These are phyloP conservation scores for Bonia amplexicaulis DNA, from an alignment of 176 grass and related monocot species.

Conservation along the genomic window DNA sequence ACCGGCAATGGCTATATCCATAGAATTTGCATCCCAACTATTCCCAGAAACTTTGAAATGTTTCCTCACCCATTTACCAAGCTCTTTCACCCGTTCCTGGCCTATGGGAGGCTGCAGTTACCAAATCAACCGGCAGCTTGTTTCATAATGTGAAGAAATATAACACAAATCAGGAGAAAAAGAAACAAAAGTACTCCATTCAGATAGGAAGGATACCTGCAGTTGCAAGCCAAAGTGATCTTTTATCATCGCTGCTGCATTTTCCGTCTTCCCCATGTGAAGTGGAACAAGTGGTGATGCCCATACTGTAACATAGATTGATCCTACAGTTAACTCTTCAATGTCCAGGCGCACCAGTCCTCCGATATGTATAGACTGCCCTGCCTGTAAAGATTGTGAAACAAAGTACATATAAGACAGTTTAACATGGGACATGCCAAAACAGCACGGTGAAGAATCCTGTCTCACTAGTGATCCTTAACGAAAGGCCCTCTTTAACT, in stretches of 20 bases:
- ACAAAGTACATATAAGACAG: background rate
- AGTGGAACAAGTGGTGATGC: constrained; percentile 75
- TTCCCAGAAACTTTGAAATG: constrained; percentile 54
- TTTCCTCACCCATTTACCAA: constrained; percentile 79
- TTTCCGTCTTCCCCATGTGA: constrained; percentile 91
- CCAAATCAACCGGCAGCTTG: background rate
- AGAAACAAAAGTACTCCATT: background rate
- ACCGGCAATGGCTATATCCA: constrained; percentile 73
- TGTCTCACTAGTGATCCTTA: background rate
- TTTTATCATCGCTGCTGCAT: constrained; percentile 45
- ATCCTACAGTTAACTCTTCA: constrained; percentile 57
- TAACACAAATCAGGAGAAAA: background rate
- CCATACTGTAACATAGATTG: constrained; percentile 81
- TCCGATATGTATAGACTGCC: constrained; percentile 80
- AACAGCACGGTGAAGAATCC: background rate
- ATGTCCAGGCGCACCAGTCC: constrained; percentile 65
- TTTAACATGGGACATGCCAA: background rate
- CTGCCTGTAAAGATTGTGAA: constrained; percentile 29
- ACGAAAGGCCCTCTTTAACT: background rate
- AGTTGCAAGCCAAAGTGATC: constrained; percentile 74
- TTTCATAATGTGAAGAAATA: background rate
- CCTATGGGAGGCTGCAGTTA: constrained; percentile 77
- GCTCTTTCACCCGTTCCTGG: constrained; percentile 47
- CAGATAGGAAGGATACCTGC: constrained; percentile 44
- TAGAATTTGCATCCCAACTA: constrained; percentile 65